Conservation (phyloP, 257 asterid genomes). For the Solanum corneliomulleri region DNA sequence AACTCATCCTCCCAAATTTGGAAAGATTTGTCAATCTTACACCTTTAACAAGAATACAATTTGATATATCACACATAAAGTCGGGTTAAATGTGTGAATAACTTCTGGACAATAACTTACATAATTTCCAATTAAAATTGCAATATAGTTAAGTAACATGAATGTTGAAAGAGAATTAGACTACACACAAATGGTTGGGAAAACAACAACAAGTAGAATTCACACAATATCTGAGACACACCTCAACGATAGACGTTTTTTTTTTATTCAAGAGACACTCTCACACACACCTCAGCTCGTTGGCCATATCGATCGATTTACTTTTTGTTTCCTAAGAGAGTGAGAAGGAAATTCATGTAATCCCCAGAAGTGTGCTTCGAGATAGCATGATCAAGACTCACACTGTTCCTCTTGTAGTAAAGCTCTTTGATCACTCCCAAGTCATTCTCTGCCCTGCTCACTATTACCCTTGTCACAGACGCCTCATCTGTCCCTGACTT, state of each 20-base stretch:
- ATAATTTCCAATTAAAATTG: not conserved
- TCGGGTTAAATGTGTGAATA: not conserved
- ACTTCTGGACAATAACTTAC: not conserved
- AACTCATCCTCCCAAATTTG: not conserved
- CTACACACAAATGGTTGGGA: not conserved
- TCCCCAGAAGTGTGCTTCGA: slow-evolving; percentile 64
- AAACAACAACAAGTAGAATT: not conserved
- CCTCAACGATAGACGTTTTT: not conserved
- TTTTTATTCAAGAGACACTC: not conserved
- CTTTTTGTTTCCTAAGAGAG: slow-evolving; percentile 39
- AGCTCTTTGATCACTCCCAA: slow-evolving; percentile 39
- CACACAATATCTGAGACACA: not conserved
- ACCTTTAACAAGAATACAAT: not conserved
- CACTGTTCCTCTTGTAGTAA: slow-evolving; percentile 54
- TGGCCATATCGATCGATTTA: not conserved
- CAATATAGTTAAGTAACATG: not conserved
- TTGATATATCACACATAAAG: not conserved
- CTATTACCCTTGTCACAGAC: slow-evolving; percentile 42
- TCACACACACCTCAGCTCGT: not conserved
- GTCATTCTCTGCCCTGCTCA: slow-evolving; percentile 68
- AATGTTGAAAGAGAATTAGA: not conserved
- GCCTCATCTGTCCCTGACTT: slow-evolving; percentile 54
- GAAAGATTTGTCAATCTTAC: not conserved
- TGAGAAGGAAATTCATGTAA: slow-evolving; percentile 55
- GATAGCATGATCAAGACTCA: slow-evolving; percentile 42